Evolutionary conservation across 257 asterid species (phyloP), one percentile per base, ranked within the genome.

Genomic region (Nicotiana noctiflora): DNA sequence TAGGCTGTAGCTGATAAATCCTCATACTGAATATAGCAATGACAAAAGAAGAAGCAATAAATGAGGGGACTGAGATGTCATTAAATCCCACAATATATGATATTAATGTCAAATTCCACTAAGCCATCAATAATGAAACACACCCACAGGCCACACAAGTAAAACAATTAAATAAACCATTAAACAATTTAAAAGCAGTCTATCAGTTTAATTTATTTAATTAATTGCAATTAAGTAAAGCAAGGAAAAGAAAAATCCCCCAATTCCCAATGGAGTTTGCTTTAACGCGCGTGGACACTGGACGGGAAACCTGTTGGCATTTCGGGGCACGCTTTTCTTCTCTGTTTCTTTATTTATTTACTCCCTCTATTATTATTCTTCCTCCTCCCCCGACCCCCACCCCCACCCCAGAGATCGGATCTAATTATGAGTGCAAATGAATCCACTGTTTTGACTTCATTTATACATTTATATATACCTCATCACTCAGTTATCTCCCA

Each of bases 271-370:
- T 56, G 40, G 81, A 40, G 37, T 37, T 34, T 6, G 34, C 37
- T 77, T 37, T 60, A 46, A n/a, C 84, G 81, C 89, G 90, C 85
- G 90, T 86, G 86, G 86, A 86, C 76, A 49, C 85, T 34, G 83
- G 77, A 81, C 15, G 68, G 91, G 88, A 75, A 85, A 85, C 88
- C 86, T 85, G 91, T 83, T 82, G 86, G 89, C 88, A 29, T 70
- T 79, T 34, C 61, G 79, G 91, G 89, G 86, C 91, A 82, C 86
- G 84, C 92, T 77, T 83, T 82, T 79, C 81, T 9, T 80, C 66
- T 78, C 25, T 77, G 80, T 77, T 51, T 27, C 85, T 78, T 77
- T 79, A 56, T 52, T 81, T 46, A 61, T 55, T 10, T 37, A 27
- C 68, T 56, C 37, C 65, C 55, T 55, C 52, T 44, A 82, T 13